Percentiles rank a stretch among this genome's conserved stretches.
Evolutionary conservation across 2,329 filamentous ascomycete genomes (phyloP).

Genomic region (Penicillium expansum): DNA sequence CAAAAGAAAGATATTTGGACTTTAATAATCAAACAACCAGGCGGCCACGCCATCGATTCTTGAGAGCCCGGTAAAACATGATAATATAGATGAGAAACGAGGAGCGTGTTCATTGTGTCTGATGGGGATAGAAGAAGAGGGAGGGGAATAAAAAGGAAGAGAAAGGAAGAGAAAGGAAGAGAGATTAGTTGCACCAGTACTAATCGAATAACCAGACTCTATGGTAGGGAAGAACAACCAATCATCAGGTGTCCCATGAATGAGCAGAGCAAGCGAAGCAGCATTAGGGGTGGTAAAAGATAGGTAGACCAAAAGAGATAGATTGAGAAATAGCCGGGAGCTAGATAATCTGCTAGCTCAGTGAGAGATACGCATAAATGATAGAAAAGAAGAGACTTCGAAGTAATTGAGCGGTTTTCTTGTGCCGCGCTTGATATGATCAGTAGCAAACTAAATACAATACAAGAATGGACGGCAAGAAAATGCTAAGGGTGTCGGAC

Average conservation of each 20-base stretch:
- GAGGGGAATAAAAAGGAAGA: neutral
- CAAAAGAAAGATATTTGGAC: neutral
- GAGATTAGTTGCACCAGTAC: no score
- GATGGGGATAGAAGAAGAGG: neutral
- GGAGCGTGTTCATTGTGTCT: neutral
- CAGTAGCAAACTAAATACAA: constrained; percentile 31
- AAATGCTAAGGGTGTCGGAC: constrained; percentile 3
- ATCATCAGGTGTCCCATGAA: neutral
- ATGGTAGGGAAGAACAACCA: neutral
- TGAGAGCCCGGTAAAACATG: neutral
- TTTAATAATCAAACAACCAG: neutral
- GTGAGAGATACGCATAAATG: neutral
- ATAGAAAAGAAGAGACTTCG: neutral
- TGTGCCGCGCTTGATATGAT: constrained; percentile 7
- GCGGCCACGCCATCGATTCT: neutral
- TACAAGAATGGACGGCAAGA: constrained; percentile 25
- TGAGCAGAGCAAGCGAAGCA: neutral
- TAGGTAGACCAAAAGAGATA: neutral
- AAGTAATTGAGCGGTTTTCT: constrained; percentile 4
- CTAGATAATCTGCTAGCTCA: neutral
- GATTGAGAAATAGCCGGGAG: neutral
- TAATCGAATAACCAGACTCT: neutral
- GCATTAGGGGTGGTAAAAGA: no score
- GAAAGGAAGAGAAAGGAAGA: neutral
- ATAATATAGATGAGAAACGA: neutral